Evolutionary conservation across 139 green algal species (phyloP), one percentile per base, ranked within the genome.

Genomic region (Micractinium conductrix): DNA sequence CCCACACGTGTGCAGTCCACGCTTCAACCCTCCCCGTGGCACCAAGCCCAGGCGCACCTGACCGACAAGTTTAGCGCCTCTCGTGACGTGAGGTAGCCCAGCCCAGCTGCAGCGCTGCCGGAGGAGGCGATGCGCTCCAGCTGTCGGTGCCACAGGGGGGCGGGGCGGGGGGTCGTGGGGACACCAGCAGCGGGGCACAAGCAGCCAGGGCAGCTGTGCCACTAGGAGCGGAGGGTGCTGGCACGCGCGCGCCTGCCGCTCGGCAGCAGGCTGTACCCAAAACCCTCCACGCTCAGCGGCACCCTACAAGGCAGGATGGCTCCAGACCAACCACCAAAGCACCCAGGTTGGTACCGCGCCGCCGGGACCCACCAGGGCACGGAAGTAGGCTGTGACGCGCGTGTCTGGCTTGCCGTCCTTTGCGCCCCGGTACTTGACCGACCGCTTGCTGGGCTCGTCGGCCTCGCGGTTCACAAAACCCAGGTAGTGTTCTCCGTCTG

Each of bases 371-470:
- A 83, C 78, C 78, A 83, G 78, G 17, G 62, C 62, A 0, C 65
- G 65, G 78, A 83, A 83, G 78, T 65, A 83, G 30, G 78, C 78
- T 2, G 78, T 83, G 78, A 83, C 33, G 30, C 78, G 62, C 2
- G 62, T 74, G 78, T 83, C 78, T 2, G 78, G 78, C 62, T 74
- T 83, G 78, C 78, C 78, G n/a, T 83, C 78, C 43, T 74, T 74
- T n/a, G 62, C 62, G 10, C 60, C 78, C 5, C 78, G 78, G n/a
- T 83, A 83, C 78, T 75, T 83, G 78, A 70, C 42, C 10, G 78
- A 62, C 30, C 62, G 62, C 62, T 74, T 74, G 78, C 78, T 83
- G n/a, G 30, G 42, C 62, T 83, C 62, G 43, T 83, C 78, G 0
- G 42, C 78, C 62, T 83, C 78, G n/a, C 35, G 33, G 43, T 83